Evolutionary conservation across 2,329 filamentous ascomycete species (phyloP), one percentile per base, ranked within the genome.

Genomic region (Coniochaeta hoffmannii): DNA sequence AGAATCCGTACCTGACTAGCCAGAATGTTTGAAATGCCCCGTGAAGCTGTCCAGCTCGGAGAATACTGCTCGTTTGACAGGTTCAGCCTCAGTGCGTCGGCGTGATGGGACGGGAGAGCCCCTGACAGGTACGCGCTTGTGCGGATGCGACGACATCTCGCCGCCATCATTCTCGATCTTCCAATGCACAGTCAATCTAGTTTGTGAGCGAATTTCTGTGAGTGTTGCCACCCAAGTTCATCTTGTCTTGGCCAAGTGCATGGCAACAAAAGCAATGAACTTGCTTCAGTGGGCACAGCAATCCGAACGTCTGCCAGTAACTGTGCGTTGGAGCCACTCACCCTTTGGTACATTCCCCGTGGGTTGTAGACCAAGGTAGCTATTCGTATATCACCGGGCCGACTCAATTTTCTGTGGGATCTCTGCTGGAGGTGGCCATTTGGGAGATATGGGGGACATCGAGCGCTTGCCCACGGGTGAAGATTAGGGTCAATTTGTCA

Each of bases 401-500:
- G 49, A 34, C 15, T 51, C 8, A 51, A 4, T 15, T 51, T 15
- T 24, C 12, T 34, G 31, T 31, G 31, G 28, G 30, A 34, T 19
- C 49, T 17, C 19, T 3, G 7, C n/a, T n/a, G n/a, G 22, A 15
- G n/a, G 26, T 26, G 30, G 10, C 49, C n/a, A 31, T 51, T n/a
- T 31, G 3, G 8, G 17, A 34, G 6, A n/a, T 12, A 17, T 12
- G 26, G 49, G 28, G 49, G 49, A 26, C 32, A 51, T 31, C 49
- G 31, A 51, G 28, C 15, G 28, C n/a, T 32, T 22, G 49, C 28
- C 26, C 26, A 31, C 49, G 49, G 41, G 41, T 28, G 41, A 46
- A 46, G 41, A 46, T 51, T 51, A 51, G 28, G 19, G 31, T 51
- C 49, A 51, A 51, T 34, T 34, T 34, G 49, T 31, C 31, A 51